phyloP scores from a whole-genome alignment of 2,329 filamentous ascomycete genomes.

The Rutstroemia sp. region DNA sequence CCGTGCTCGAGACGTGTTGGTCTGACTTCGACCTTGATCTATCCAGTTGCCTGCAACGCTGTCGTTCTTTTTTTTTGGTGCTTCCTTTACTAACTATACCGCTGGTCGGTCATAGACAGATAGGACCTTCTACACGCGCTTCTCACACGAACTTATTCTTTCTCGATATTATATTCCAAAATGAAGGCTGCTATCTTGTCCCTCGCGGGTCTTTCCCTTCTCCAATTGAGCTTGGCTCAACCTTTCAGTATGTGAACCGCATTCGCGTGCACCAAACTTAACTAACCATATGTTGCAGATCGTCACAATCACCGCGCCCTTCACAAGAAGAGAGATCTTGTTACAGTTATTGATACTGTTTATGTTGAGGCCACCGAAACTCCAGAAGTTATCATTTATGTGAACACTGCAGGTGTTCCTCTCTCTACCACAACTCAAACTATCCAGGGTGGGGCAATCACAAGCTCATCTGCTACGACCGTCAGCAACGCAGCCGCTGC shows the following conservation, averaged over 20 bases:
- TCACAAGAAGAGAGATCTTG: conserved; percentile 25
- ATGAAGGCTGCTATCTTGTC: conserved; percentile 39
- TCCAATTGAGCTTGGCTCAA: conserved; percentile 36
- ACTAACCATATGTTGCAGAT: background rate
- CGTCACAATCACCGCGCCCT: conserved; percentile 24
- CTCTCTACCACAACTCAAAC: conserved; percentile 4
- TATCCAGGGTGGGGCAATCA: background rate
- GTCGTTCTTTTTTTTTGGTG: background rate
- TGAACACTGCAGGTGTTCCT: conserved; percentile 48
- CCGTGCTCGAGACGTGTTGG: background rate
- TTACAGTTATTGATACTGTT: conserved; percentile 31
- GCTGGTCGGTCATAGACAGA: conserved; percentile 4
- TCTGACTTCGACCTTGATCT: too few relatives aligned
- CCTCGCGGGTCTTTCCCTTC: conserved; percentile 33
- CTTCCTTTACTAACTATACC: background rate
- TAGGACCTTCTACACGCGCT: background rate
- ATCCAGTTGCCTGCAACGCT: background rate
- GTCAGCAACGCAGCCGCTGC: background rate
- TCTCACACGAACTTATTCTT: background rate
- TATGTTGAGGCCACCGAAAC: conserved; percentile 31
- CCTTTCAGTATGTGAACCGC: conserved; percentile 24
- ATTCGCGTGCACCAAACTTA: background rate
- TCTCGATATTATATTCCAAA: conserved; percentile 15
- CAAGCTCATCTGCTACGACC: background rate
- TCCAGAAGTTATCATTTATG: conserved; percentile 50